phyloP scores from a whole-genome alignment of 2,329 filamentous ascomycete genomes.

The Scleromitrula shiraiana region DNA sequence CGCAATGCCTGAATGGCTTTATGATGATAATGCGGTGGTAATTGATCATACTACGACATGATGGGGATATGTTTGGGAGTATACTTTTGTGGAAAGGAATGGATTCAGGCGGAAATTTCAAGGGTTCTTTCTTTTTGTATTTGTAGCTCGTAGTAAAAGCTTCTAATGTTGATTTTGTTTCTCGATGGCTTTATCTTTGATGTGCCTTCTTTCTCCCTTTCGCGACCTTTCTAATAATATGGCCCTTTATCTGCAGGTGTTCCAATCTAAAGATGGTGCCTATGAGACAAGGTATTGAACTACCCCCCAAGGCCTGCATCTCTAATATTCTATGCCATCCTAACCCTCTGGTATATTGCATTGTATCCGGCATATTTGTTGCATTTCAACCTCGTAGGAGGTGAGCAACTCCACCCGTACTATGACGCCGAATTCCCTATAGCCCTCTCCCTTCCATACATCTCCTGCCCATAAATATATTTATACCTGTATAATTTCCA shows the following conservation, averaged over 20 bases:
- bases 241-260: too few species aligned
- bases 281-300: too few species aligned
- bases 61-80: background rate
- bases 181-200: background rate
- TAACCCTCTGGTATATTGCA: too few species aligned
- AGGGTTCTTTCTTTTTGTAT: background rate
- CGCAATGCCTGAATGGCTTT: background rate
- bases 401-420: too few species aligned
- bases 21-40: slow-evolving; percentile 8
- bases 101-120: slow-evolving; percentile 6
- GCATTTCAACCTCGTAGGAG: too few species aligned
- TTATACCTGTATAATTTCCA: background rate
- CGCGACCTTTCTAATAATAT: too few species aligned
- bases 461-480: background rate
- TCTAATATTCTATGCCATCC: too few species aligned
- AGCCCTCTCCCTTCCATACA: background rate
- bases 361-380: too few species aligned
- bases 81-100: background rate
- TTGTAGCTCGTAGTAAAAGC: background rate
- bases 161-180: background rate
- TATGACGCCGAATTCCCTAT: too few species aligned
- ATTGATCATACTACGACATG: slow-evolving; percentile 8
- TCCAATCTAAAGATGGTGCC: too few species aligned
- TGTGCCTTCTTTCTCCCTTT: background rate
- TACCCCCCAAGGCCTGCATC: too few species aligned